phyloP scores from a whole-genome alignment of 805 yeast genomes.

The Candida railenensis region DNA sequence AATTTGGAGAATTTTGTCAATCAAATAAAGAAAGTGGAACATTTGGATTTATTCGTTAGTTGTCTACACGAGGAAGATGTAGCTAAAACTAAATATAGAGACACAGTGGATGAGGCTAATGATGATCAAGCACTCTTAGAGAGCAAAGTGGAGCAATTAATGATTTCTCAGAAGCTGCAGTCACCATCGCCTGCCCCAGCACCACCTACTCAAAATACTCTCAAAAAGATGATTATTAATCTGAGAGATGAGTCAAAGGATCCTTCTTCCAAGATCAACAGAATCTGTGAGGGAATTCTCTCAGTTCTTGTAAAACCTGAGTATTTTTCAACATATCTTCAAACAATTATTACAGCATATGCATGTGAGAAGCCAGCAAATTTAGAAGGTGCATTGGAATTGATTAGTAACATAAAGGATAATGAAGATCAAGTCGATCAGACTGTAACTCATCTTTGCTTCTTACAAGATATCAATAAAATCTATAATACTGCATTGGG shows the following conservation, averaged over 20 bases:
- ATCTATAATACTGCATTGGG: constrained; percentile 80
- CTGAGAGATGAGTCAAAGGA: constrained; percentile 25
- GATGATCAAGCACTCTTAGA: constrained; percentile 13
- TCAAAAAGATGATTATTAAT: constrained; percentile 36
- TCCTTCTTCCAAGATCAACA: constrained; percentile 63
- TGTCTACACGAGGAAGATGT: constrained; percentile 87
- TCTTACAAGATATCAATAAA: constrained; percentile 83
- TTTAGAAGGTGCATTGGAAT: constrained; percentile 65
- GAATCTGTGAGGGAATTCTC: constrained; percentile 70
- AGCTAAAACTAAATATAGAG: constrained; percentile 74
- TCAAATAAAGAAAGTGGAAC: constrained; percentile 70
- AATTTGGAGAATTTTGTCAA: constrained; percentile 67
- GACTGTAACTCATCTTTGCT: constrained; percentile 80
- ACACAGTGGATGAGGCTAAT: constrained; percentile 46
- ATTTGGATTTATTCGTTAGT: constrained; percentile 83
- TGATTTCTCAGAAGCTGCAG: constrained; percentile 18
- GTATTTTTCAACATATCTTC: constrained; percentile 59
- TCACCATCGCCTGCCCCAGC: constrained; percentile 20
- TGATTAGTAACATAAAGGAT: constrained; percentile 54
- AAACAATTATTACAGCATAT: constrained; percentile 83
- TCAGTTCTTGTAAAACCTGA: constrained; percentile 51
- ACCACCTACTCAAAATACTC: constrained; percentile 16
- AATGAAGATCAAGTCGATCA: constrained; percentile 46
- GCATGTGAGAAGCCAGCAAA: constrained; percentile 92
- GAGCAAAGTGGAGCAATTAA: constrained; percentile 4